Conservation (phyloP, 1,284 basidiomycete species). For the Blastosporella zonata region DNA sequence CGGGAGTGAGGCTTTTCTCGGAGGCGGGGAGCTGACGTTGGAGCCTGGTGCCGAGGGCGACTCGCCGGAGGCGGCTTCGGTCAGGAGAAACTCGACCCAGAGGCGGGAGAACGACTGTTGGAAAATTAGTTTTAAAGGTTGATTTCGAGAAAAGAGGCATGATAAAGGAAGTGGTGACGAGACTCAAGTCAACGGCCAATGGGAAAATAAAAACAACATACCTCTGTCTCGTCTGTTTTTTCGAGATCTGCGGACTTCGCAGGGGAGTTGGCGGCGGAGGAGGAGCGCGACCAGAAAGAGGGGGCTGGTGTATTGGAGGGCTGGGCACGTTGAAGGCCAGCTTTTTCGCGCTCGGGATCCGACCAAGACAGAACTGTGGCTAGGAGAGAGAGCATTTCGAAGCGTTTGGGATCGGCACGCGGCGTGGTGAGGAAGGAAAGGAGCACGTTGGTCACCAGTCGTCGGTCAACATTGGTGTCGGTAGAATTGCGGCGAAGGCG, state of each 20-base stretch:
- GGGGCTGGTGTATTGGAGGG: conserved; percentile 28
- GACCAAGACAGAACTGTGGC: conserved; percentile 89
- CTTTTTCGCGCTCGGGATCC: conserved; percentile 87
- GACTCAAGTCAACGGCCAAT: no score
- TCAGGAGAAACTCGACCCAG: conserved; percentile 94
- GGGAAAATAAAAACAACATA: conserved; percentile 32
- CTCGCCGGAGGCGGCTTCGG: conserved; percentile 73
- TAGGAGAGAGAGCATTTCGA: conserved; percentile 92
- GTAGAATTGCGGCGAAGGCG: conserved; percentile 83
- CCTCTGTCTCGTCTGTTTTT: conserved; percentile 77
- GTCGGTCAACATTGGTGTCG: conserved; percentile 88
- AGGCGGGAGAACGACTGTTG: conserved; percentile 88
- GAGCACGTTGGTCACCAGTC: conserved; percentile 93
- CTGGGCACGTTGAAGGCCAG: conserved; percentile 74
- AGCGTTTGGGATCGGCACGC: conserved; percentile 90
- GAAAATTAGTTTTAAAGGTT: neutral
- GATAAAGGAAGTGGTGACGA: no score
- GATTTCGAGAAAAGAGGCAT: neutral
- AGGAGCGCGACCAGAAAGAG: conserved; percentile 54
- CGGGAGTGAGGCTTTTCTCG: conserved; percentile 46
- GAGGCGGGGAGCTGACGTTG: conserved; percentile 27
- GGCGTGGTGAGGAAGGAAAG: conserved; percentile 91
- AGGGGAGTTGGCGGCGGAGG: conserved; percentile 35
- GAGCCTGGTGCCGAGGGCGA: conserved; percentile 25
- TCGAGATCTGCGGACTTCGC: conserved; percentile 56